Evolutionary conservation across 257 asterid species (phyloP).

Genomic region (Ajuga chamaepitys): DNA sequence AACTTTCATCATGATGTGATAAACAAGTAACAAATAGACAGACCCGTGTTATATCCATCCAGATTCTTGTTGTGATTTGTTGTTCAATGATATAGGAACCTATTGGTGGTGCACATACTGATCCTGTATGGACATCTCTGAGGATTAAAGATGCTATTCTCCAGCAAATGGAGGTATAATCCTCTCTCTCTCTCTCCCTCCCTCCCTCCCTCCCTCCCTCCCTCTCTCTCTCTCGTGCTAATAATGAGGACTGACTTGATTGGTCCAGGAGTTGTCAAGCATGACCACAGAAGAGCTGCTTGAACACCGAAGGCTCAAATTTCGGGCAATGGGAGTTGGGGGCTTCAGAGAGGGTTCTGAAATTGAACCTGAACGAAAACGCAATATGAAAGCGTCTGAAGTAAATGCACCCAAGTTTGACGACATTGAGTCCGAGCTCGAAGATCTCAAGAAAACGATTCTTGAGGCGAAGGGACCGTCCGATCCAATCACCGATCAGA

Average conservation of each 20-base stretch:
- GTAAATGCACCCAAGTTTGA: slow-evolving; percentile 23
- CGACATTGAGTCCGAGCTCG: slow-evolving; percentile 37
- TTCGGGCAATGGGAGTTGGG: slow-evolving; percentile 37
- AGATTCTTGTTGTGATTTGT: background rate
- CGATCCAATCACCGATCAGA: slow-evolving; percentile 27
- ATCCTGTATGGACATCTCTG: slow-evolving; percentile 89
- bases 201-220: too few species aligned
- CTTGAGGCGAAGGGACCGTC: slow-evolving; percentile 31
- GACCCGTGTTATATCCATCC: too few species aligned
- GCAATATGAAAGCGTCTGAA: slow-evolving; percentile 43
- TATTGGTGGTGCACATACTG: slow-evolving; percentile 96
- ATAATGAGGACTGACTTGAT: slow-evolving; percentile 6
- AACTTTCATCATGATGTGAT: background rate
- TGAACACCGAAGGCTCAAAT: slow-evolving; percentile 58
- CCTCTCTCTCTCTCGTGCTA: too few species aligned
- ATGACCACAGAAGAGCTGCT: slow-evolving; percentile 35
- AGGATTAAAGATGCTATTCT: slow-evolving; percentile 77
- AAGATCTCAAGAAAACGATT: slow-evolving; percentile 36
- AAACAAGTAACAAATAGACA: too few species aligned
- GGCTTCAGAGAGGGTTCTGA: slow-evolving; percentile 34
- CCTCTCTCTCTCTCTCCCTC: too few species aligned
- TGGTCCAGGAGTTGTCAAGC: slow-evolving; percentile 37
- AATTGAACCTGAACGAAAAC: slow-evolving; percentile 29
- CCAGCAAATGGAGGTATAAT: slow-evolving; percentile 53
- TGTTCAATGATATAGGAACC: slow-evolving; percentile 56